A percentile compares a stretch with the other conserved stretches of the same genome.
phyloP scores from a whole-genome alignment of 2,329 filamentous ascomycete genomes.

The Pyricularia sp. region DNA sequence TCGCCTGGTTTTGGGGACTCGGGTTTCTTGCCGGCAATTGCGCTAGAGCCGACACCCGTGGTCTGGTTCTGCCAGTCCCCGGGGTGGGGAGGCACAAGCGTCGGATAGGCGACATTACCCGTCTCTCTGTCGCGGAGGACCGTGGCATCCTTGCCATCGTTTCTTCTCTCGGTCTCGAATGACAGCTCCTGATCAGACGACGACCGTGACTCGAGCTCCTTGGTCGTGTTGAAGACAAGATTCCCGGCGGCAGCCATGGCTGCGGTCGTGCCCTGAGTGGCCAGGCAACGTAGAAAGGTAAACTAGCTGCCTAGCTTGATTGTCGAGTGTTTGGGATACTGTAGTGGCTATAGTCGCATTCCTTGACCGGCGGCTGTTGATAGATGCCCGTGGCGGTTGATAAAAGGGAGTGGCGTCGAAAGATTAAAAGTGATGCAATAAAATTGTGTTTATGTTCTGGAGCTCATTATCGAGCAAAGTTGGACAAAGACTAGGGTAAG shows the following conservation, averaged over 20 bases:
- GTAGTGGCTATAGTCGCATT: neutral
- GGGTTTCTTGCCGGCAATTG: slow-evolving; percentile 7
- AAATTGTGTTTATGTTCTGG: neutral
- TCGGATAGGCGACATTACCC: slow-evolving; percentile 22
- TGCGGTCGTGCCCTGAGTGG: neutral
- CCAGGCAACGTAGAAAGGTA: neutral
- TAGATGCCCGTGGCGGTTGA: neutral
- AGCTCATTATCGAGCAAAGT: neutral
- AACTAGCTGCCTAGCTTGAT: neutral
- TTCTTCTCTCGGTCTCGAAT: slow-evolving; percentile 15
- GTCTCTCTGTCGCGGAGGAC: slow-evolving; percentile 19
- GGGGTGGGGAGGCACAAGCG: slow-evolving; percentile 20
- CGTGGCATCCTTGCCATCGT: slow-evolving; percentile 16
- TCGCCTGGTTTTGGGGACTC: slow-evolving; percentile 8
- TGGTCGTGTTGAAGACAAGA: slow-evolving; percentile 2
- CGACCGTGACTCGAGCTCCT: neutral
- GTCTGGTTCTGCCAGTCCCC: slow-evolving; percentile 3
- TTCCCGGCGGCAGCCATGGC: slow-evolving; percentile 4
- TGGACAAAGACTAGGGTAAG: neutral
- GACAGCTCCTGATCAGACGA: slow-evolving; percentile 10
- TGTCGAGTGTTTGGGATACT: neutral
- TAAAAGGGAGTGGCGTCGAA: neutral
- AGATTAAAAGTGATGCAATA: neutral
- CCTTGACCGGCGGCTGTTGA: neutral
- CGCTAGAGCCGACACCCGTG: neutral